These are phyloP conservation scores for Asterophora parasitica DNA, from an alignment of 768 basidiomycete species.

Conservation along the genomic window DNA sequence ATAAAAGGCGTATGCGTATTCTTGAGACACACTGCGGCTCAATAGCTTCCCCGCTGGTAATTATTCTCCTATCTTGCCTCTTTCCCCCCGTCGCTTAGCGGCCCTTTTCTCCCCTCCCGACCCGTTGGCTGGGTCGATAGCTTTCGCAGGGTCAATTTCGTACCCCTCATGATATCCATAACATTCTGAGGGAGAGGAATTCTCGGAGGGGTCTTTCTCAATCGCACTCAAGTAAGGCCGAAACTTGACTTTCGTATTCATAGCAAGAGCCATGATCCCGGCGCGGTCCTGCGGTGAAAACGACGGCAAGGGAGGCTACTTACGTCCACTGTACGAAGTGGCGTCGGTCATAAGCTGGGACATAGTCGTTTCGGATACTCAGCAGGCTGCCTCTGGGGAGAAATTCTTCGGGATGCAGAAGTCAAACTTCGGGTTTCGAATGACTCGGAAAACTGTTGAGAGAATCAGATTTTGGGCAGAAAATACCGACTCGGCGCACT, in stretches of 20 bases:
- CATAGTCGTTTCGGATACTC: conserved; percentile 9
- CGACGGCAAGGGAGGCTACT: conserved; percentile 16
- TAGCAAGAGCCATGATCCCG: neutral
- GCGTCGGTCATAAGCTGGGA: conserved; percentile 12
- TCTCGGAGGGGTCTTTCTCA: too few relatives aligned
- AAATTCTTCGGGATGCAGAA: conserved; percentile 19
- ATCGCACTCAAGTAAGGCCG: conserved; percentile 21
- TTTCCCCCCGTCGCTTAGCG: too few relatives aligned
- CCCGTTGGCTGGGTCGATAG: too few relatives aligned
- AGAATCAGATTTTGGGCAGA: conserved; percentile 6
- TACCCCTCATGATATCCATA: too few relatives aligned
- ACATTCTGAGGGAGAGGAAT: too few relatives aligned
- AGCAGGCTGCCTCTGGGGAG: conserved; percentile 16
- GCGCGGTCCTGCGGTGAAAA: conserved; percentile 9
- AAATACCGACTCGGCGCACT: conserved; percentile 11
- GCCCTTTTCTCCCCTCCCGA: too few relatives aligned
- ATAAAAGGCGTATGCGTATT: too few relatives aligned
- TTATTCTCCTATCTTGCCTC: too few relatives aligned
- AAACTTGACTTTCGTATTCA: conserved; percentile 23
- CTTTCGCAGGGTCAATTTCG: too few relatives aligned
- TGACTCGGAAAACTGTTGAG: conserved; percentile 10
- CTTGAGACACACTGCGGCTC: too few relatives aligned
- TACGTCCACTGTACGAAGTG: conserved; percentile 13
- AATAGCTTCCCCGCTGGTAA: too few relatives aligned
- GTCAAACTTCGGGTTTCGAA: conserved; percentile 16